Evolutionary conservation across 768 basidiomycete genomes (phyloP).

Genomic region (Boletus rufocinnamomeus): DNA sequence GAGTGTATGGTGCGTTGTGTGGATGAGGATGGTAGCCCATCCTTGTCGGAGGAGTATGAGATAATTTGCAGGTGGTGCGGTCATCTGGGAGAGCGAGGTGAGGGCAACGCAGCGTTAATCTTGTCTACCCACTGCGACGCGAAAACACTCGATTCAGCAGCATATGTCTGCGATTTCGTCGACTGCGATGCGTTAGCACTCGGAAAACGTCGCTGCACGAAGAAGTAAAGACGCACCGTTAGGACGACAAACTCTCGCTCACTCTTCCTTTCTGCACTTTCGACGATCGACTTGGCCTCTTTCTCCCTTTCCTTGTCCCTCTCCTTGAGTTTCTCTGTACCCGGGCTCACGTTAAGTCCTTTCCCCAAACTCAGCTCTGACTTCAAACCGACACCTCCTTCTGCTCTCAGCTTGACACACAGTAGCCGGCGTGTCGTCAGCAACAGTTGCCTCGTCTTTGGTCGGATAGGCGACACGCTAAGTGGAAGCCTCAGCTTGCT

Average conservation of each 20-base stretch:
- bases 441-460: slow-evolving; percentile 56
- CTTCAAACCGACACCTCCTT: slow-evolving; percentile 46
- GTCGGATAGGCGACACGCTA: slow-evolving; percentile 47
- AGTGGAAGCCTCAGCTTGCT: slow-evolving; percentile 56
- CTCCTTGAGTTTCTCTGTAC: slow-evolving; percentile 22
- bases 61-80: not conserved
- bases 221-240: slow-evolving; percentile 46
- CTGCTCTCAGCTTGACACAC: slow-evolving; percentile 52
- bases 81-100: slow-evolving; percentile 12
- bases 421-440: slow-evolving; percentile 58
- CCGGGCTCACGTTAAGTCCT: slow-evolving; percentile 4
- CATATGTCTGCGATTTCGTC: slow-evolving; percentile 48
- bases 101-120: slow-evolving; percentile 38
- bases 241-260: slow-evolving; percentile 62
- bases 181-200: slow-evolving; percentile 35
- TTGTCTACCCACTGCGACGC: slow-evolving; percentile 43
- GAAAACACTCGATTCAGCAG: slow-evolving; percentile 38
- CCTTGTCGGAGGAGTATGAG: not conserved
- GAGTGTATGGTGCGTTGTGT: not conserved
- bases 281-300: slow-evolving; percentile 46
- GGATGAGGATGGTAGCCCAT: not conserved
- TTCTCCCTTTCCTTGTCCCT: slow-evolving; percentile 48
- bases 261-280: slow-evolving; percentile 52
- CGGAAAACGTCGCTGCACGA: not conserved
- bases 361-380: slow-evolving; percentile 48